Conservation (phyloP, 2,329 filamentous ascomycete species). For the Talaromyces rugulosus region DNA sequence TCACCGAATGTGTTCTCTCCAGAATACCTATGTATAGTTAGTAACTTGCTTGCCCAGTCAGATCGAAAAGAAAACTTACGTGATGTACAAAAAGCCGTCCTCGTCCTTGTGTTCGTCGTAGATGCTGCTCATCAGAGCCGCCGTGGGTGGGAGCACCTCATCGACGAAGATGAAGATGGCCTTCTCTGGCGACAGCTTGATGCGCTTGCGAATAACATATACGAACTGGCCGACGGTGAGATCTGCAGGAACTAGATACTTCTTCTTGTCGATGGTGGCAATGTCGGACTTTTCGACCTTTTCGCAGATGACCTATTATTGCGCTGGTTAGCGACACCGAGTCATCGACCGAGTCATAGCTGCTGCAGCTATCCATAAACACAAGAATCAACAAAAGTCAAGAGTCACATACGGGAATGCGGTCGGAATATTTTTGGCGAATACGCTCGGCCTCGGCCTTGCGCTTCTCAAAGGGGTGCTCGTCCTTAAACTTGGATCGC, state of each 20-base stretch:
- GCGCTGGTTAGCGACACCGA: slow-evolving; percentile 17
- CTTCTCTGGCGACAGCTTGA: slow-evolving; percentile 99
- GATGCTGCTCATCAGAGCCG: slow-evolving; percentile 97
- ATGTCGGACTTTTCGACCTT: slow-evolving; percentile 99
- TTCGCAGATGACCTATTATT: slow-evolving; percentile 87
- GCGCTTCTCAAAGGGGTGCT: slow-evolving; percentile 99
- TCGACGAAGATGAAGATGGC: slow-evolving; percentile 99
- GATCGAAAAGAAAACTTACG: slow-evolving; percentile 50
- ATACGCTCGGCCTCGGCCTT: slow-evolving; percentile 99
- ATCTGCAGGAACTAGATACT: slow-evolving; percentile 96
- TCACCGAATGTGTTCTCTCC: slow-evolving; percentile 97
- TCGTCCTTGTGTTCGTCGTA: slow-evolving; percentile 98
- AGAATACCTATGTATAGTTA: slow-evolving; percentile 62
- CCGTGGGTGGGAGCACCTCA: slow-evolving; percentile 92
- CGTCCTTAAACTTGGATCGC: slow-evolving; percentile 99
- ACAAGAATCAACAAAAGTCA: slow-evolving; percentile 8
- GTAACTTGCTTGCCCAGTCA: slow-evolving; percentile 7
- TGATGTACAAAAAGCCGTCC: slow-evolving; percentile 95
- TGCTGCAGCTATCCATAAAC: background rate
- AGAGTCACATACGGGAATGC: slow-evolving; percentile 77
- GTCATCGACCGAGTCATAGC: slow-evolving; percentile 8
- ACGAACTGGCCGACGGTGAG: slow-evolving; percentile 99
- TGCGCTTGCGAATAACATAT: slow-evolving; percentile 99
- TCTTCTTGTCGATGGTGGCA: slow-evolving; percentile 99
- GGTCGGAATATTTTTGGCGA: slow-evolving; percentile 96